These are phyloP conservation scores for Starmerella floricola DNA, from an alignment of 805 yeast genomes.

Conservation along the genomic window DNA sequence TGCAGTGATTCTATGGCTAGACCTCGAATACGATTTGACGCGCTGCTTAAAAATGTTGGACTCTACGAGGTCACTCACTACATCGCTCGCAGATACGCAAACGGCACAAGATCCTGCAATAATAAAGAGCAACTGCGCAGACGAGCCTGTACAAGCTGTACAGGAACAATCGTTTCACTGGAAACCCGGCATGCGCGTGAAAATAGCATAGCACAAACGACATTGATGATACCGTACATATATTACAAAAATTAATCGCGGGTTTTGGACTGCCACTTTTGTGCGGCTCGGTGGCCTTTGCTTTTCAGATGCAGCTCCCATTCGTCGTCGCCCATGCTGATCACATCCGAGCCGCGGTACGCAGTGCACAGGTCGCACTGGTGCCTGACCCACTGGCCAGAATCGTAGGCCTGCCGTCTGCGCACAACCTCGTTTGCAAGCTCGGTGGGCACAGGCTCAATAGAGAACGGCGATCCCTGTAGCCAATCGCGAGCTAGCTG, in stretches of 20 bases:
- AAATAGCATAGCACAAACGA: neutral
- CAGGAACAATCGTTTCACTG: no score
- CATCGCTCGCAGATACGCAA: no score
- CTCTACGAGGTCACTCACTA: no score
- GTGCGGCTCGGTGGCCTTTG: slow-evolving; percentile 43
- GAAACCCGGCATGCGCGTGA: slow-evolving; percentile 6
- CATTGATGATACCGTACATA: neutral
- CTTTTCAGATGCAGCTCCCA: slow-evolving; percentile 60
- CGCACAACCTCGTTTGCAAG: slow-evolving; percentile 26
- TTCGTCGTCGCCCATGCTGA: slow-evolving; percentile 60
- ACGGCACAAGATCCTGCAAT: no score
- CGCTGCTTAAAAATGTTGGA: no score
- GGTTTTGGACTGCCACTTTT: neutral
- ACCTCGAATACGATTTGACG: neutral
- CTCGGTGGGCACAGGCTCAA: slow-evolving; percentile 29
- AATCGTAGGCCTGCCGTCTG: slow-evolving; percentile 21
- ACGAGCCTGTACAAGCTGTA: no score
- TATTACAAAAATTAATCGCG: neutral
- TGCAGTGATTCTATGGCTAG: no score
- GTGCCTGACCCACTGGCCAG: slow-evolving; percentile 50
- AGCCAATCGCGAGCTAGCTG: slow-evolving; percentile 37
- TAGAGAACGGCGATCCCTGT: neutral
- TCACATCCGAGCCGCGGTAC: slow-evolving; percentile 36
- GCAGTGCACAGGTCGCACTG: slow-evolving; percentile 56
- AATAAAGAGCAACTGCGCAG: no score